These are phyloP conservation scores for Colletotrichum abscissum DNA, from an alignment of 2,329 filamentous ascomycete genomes.

Conservation along the genomic window DNA sequence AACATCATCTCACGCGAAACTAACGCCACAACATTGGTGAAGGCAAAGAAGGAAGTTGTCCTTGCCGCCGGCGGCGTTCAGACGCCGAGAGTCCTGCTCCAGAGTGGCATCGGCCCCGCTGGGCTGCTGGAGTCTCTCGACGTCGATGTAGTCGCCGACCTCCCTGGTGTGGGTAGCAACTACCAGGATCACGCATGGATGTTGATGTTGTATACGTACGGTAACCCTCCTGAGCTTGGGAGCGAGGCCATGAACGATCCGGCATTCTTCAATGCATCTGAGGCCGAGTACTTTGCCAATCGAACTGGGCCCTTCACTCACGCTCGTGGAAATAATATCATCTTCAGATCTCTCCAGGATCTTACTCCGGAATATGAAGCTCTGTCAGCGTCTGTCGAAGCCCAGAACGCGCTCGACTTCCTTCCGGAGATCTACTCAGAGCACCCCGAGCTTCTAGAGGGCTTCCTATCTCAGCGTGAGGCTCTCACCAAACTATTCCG, in stretches of 20 bases:
- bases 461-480: constrained; percentile 50
- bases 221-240: constrained; percentile 24
- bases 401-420: constrained; percentile 47
- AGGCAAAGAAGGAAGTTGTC: constrained; percentile 51
- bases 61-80: constrained; percentile 53
- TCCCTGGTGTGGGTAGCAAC: constrained; percentile 34
- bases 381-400: constrained; percentile 43
- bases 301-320: constrained; percentile 46
- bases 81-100: constrained; percentile 58
- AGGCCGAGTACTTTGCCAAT: constrained; percentile 44
- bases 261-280: constrained; percentile 46
- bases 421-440: constrained; percentile 43
- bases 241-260: constrained; percentile 44
- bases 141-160: constrained; percentile 44
- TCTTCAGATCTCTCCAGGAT: constrained; percentile 38
- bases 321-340: constrained; percentile 37
- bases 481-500: constrained; percentile 43
- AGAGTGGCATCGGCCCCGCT: constrained; percentile 59
- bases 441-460: constrained; percentile 47
- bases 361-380: constrained; percentile 40
- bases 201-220: constrained; percentile 16
- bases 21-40: background rate
- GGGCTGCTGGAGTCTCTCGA: constrained; percentile 49
- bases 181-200: constrained; percentile 34
- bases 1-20: constrained; percentile 42